Conservation (phyloP, 495 filamentous ascomycete genomes). For the Aspergillus indologenus region DNA sequence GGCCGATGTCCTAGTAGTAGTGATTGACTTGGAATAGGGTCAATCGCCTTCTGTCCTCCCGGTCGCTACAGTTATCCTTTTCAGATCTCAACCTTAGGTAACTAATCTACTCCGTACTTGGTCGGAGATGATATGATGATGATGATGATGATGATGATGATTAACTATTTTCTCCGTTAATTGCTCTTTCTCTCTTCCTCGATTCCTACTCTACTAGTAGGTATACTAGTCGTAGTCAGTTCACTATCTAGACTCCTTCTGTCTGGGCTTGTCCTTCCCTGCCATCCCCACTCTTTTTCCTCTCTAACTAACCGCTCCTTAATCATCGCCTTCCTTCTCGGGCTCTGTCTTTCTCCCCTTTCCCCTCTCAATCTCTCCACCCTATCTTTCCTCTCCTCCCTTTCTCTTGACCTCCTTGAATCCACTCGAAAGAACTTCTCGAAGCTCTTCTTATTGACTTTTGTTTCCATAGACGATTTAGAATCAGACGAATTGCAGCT, state of each 20-base stretch:
- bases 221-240: slow-evolving; percentile 2
- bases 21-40: not conserved
- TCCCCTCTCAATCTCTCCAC: slow-evolving; percentile 21
- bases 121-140: not conserved
- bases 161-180: not conserved
- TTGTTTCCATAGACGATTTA: slow-evolving; percentile 5
- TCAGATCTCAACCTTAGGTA: not conserved
- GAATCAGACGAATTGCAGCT: slow-evolving; percentile 2
- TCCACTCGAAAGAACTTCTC: slow-evolving; percentile 1
- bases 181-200: not conserved
- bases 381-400: slow-evolving; percentile 9
- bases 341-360: slow-evolving; percentile 10
- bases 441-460: slow-evolving; percentile 11
- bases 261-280: slow-evolving; percentile 1
- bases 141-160: not conserved
- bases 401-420: slow-evolving; percentile 4
- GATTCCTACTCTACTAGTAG: not conserved
- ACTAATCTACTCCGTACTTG: too few relatives aligned
- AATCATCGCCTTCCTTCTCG: slow-evolving; percentile 16
- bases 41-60: not conserved
- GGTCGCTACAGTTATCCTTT: not conserved
- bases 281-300: slow-evolving; percentile 3
- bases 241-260: not conserved
- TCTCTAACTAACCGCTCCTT: slow-evolving; percentile 17
- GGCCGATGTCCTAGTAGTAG: not conserved